Percentiles rank a stretch among this genome's conserved stretches.
Conservation (phyloP, 2,329 filamentous ascomycete genomes). For the Neonectria faginata region DNA sequence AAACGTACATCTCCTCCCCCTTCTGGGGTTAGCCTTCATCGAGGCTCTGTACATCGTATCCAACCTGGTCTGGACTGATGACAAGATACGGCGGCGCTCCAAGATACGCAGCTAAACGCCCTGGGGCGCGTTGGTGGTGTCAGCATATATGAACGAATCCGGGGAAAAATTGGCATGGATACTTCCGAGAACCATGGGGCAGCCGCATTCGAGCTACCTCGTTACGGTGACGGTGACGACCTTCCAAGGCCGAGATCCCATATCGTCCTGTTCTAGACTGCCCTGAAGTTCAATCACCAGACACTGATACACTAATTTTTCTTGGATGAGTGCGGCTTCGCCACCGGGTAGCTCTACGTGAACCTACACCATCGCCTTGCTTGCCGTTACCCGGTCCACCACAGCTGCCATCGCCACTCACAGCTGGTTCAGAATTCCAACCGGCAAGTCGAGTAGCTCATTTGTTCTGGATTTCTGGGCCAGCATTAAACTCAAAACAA, state of each 20-base stretch:
- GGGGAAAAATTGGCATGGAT: neutral
- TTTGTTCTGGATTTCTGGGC: slow-evolving; percentile 17
- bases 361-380: slow-evolving; percentile 20
- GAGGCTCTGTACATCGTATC: too few species aligned
- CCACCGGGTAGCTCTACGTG: neutral
- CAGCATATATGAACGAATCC: neutral
- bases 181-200: neutral
- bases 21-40: too few species aligned
- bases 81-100: neutral
- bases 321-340: too few species aligned
- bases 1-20: too few species aligned
- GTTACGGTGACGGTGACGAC: too few species aligned
- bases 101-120: neutral
- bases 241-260: too few species aligned
- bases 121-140: neutral
- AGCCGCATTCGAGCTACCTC: neutral
- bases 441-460: slow-evolving; percentile 22
- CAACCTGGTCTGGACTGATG: too few species aligned
- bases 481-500: slow-evolving; percentile 24
- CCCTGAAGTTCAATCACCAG: too few species aligned
- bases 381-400: slow-evolving; percentile 27
- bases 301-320: too few species aligned
- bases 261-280: too few species aligned
- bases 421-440: neutral
- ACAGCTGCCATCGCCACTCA: slow-evolving; percentile 34